Evolutionary conservation across 2,329 filamentous ascomycete genomes (phyloP), one percentile per base, ranked within the genome.

Genomic region (Apiospora aurea): DNA sequence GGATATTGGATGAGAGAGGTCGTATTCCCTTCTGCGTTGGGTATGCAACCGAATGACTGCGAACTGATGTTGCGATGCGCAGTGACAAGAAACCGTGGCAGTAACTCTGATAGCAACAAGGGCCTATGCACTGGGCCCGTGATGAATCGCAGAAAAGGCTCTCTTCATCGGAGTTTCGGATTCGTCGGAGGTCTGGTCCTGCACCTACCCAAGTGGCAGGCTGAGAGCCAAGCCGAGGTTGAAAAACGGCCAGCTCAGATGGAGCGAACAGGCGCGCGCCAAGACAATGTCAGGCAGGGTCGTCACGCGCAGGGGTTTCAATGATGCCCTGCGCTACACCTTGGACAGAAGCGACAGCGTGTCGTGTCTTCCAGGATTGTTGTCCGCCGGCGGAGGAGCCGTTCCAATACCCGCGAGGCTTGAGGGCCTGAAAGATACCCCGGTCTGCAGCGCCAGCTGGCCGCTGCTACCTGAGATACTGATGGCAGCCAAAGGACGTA

Each of bases 271-370:
- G 57, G 57, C 57, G 57, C 57, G 57, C 34, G 57, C 57, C 29
- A 34, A 34, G 34, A 41, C 21, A 41, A 41, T 34, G 18, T 14
- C 24, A 41, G n/a, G 10, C 21, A 38, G 57, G 57, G 53, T 61
- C 29, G 53, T 38, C 29, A 7, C 53, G 53, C 53, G 29, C 13
- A 5, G 26, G 29, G 29, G 29, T 29, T 8, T 21, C 16, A n/a
- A n/a, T 21, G 18, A 41, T 41, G 34, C 34, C 34, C 57, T 38
- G 57, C 57, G 57, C 57, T 64, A 64, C 41, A 64, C 57, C 57
- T 24, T n/a, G 57, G 57, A 41, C 57, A 64, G 57, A 64, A 24
- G 57, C 57, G 57, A 64, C 57, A 64, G 18, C 57, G 57, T 64
- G 57, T 64, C 57, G 53, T 38, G 29, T 61, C 53, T 21, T 64